A percentile compares a stretch with the other conserved stretches of the same genome.
phyloP scores from a whole-genome alignment of 2,329 filamentous ascomycete species.

The Aureobasidium sp. region DNA sequence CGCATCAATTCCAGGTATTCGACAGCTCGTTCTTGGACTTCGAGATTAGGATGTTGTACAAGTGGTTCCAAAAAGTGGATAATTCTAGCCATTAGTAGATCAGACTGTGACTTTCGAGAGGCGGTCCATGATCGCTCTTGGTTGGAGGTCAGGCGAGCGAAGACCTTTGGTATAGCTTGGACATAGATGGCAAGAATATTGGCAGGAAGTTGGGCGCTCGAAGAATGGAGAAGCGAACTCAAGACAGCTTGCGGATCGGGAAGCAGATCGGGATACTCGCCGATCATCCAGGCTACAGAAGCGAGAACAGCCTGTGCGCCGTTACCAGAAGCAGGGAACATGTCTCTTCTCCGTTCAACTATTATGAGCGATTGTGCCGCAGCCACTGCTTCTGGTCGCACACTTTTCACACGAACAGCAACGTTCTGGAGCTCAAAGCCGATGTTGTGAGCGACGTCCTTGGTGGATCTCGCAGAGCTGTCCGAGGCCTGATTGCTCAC shows the following conservation, averaged over 20 bases:
- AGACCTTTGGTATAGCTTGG: conserved; percentile 79
- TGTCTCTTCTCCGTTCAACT: conserved; percentile 49
- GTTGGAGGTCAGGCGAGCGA: conserved; percentile 61
- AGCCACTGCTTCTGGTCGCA: conserved; percentile 69
- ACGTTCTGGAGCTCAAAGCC: conserved; percentile 83
- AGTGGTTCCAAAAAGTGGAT: conserved; percentile 74
- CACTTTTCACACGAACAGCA: conserved; percentile 79
- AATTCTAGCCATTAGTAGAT: conserved; percentile 71
- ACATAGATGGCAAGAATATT: conserved; percentile 69
- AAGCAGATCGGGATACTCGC: conserved; percentile 74
- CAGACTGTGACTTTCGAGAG: conserved; percentile 63
- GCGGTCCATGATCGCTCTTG: conserved; percentile 60
- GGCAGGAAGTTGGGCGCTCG: conserved; percentile 47
- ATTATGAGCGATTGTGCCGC: conserved; percentile 71
- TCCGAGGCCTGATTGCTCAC: conserved; percentile 18
- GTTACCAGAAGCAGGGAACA: conserved; percentile 43
- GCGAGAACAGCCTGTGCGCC: conserved; percentile 57
- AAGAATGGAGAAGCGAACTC: conserved; percentile 63
- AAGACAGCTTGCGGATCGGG: conserved; percentile 62
- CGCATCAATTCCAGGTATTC: conserved; percentile 87
- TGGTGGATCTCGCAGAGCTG: conserved; percentile 8
- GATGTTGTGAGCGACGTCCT: conserved; percentile 55
- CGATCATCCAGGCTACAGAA: conserved; percentile 74
- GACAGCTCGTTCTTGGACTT: conserved; percentile 90
- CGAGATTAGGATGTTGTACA: conserved; percentile 72